phyloP scores from a whole-genome alignment of 2,329 filamentous ascomycete species.

The Epichloe sibirici region DNA sequence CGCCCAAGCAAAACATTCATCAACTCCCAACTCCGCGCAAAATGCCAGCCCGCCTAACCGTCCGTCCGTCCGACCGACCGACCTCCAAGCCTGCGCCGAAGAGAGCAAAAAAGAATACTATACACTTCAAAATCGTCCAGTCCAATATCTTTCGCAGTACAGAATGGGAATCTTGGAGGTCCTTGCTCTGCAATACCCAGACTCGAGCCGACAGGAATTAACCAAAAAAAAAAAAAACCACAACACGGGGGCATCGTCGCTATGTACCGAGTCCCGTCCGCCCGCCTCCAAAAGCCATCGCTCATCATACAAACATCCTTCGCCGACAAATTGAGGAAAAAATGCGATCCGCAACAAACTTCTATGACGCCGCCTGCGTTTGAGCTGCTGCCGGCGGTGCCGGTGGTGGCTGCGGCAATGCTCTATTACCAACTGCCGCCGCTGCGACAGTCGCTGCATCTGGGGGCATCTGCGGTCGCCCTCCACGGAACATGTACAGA shows the following conservation, averaged over 20 bases:
- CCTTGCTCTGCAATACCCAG: neutral
- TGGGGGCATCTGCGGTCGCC: conserved; percentile 22
- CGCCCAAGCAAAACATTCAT: neutral
- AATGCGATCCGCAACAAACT: neutral
- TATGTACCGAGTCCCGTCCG: neutral
- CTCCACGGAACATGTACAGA: conserved; percentile 27
- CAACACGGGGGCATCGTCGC: conserved; percentile 2
- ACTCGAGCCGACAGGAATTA: neutral
- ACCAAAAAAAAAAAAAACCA: neutral
- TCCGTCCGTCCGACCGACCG: conserved; percentile 3
- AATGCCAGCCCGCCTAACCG: conserved; percentile 14
- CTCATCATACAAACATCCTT: conserved; percentile 12
- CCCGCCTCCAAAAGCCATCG: conserved; percentile 2
- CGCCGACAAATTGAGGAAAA: neutral
- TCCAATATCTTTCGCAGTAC: neutral
- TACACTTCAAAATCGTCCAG: conserved; percentile 6
- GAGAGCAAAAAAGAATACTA: conserved; percentile 2
- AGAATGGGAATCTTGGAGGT: neutral
- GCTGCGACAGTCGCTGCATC: conserved; percentile 15
- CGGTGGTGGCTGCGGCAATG: conserved; percentile 2
- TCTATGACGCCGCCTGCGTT: conserved; percentile 16
- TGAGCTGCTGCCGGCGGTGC: conserved; percentile 10
- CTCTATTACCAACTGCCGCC: conserved; percentile 7
- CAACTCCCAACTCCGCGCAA: conserved; percentile 27
- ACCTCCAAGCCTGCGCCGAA: neutral